Evolutionary conservation across 2,329 filamentous ascomycete species (phyloP), one percentile per base, ranked within the genome.

Genomic region (Gnomoniopsis sp.): DNA sequence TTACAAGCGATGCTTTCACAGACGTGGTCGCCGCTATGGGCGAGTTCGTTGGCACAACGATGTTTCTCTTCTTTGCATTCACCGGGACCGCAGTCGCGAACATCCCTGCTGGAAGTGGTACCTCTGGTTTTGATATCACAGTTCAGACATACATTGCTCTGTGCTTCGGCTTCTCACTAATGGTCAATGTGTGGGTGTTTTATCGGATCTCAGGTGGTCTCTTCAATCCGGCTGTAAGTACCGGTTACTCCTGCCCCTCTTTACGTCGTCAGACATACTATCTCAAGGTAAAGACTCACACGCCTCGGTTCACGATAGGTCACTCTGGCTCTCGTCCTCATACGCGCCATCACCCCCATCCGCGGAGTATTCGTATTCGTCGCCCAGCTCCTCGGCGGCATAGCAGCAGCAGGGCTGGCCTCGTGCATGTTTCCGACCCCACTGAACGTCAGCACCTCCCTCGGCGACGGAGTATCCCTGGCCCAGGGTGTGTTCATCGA

Each of bases 341-440:
- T 47, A 19, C 17, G n/a, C 14, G 38, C 38, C 38, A 41, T 41
- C 12, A 41, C 14, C 38, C 38, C 38, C 4, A 41, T n/a, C 38
- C 38, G 38, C 38, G 38, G 14, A 41, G 38, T 41, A n/a, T 15
- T 41, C 38, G 14, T 41, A 3, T 75, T 83, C 58, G 65, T 74
- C 4, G 75, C 81, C 1, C 83, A 86, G 65, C 68, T 85, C 7
- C 62, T 79, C 1, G 82, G 71, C 1, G 77, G 76, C 1, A 81
- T 72, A 62, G 55, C 70, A 21, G 74, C 77, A 2, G 73, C 78
- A 1, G 74, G 73, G 10, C 66, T 79, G 10, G 76, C 78, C 1
- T 65, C 66, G 3, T 73, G 65, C 56, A 67, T 80, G 0, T 79
- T 79, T 62, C 75, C 75, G 1, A 76, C 76, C 44, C 66, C 69